These are phyloP conservation scores for Quillaja saponaria DNA, from an alignment of 306 rosid species.

Conservation along the genomic window DNA sequence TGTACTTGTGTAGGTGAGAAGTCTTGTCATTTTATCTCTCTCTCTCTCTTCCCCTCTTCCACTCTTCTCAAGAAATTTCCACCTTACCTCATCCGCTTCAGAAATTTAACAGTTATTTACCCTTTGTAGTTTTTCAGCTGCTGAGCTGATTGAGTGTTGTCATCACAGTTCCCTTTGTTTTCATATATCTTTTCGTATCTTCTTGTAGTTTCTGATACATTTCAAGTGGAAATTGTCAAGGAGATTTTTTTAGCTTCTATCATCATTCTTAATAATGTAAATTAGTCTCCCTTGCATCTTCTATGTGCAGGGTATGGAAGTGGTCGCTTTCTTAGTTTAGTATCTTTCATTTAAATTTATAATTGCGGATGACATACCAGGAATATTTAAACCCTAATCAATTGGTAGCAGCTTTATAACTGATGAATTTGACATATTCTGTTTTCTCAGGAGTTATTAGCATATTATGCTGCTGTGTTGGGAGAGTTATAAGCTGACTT, in stretches of 20 bases:
- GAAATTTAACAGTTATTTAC: neutral
- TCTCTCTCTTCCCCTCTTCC: too few species aligned
- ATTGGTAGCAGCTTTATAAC: slow-evolving; percentile 25
- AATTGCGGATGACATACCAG: too few species aligned
- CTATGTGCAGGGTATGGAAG: slow-evolving; percentile 44
- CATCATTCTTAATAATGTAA: slow-evolving; percentile 2
- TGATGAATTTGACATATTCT: slow-evolving; percentile 39
- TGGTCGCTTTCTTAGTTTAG: slow-evolving; percentile 4
- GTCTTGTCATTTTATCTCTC: slow-evolving; percentile 1
- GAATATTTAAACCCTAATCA: too few species aligned
- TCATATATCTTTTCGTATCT: neutral
- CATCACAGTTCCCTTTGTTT: too few species aligned
- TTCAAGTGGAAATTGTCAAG: neutral
- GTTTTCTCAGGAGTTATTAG: slow-evolving; percentile 45
- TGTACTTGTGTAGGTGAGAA: slow-evolving; percentile 52
- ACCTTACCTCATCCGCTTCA: neutral
- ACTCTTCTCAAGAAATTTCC: slow-evolving; percentile 3
- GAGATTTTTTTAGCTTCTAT: neutral
- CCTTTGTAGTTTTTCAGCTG: too few species aligned
- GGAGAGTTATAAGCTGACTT: slow-evolving; percentile 42
- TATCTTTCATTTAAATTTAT: too few species aligned
- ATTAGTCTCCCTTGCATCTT: slow-evolving; percentile 29
- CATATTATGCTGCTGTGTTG: slow-evolving; percentile 44
- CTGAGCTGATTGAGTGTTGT: too few species aligned
- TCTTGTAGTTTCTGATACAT: neutral